These are phyloP conservation scores for Xeromyces bisporus DNA, from an alignment of 495 filamentous ascomycete genomes.

Conservation along the genomic window DNA sequence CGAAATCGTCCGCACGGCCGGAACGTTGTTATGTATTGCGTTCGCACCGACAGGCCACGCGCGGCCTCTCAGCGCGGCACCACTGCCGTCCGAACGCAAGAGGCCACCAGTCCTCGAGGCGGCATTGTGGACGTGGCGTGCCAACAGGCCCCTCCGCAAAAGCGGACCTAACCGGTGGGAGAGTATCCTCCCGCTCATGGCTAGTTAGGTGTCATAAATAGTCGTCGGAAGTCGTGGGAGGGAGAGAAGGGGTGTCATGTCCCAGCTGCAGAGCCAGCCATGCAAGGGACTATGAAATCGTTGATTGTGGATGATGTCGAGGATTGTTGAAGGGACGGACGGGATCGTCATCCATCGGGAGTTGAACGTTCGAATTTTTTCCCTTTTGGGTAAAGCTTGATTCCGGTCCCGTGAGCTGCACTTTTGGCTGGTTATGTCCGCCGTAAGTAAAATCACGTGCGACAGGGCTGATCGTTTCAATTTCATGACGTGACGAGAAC, in stretches of 20 bases:
- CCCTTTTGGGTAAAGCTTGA: no score
- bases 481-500: conserved; percentile 18
- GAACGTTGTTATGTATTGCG: conserved; percentile 64
- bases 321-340: not conserved
- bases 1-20: conserved; percentile 68
- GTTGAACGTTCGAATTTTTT: conserved; percentile 6
- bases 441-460: conserved; percentile 29
- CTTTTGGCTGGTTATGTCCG: conserved; percentile 23
- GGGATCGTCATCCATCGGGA: not conserved
- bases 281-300: conserved; percentile 1
- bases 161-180: conserved; percentile 52
- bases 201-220: conserved; percentile 24
- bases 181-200: conserved; percentile 73
- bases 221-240: conserved; percentile 7
- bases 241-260: conserved; percentile 8
- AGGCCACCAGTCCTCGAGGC: conserved; percentile 48
- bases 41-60: conserved; percentile 61
- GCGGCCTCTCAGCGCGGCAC: conserved; percentile 41
- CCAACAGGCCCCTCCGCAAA: conserved; percentile 40
- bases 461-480: conserved; percentile 1
- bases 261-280: conserved; percentile 5
- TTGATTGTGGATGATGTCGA: conserved; percentile 2
- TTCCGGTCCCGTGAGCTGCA: conserved; percentile 22
- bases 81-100: conserved; percentile 44
- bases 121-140: conserved; percentile 49